Base-by-base conservation (phyloP, 495 filamentous ascomycete genomes). In the Lasiosphaeriaceae sp. region DNA sequence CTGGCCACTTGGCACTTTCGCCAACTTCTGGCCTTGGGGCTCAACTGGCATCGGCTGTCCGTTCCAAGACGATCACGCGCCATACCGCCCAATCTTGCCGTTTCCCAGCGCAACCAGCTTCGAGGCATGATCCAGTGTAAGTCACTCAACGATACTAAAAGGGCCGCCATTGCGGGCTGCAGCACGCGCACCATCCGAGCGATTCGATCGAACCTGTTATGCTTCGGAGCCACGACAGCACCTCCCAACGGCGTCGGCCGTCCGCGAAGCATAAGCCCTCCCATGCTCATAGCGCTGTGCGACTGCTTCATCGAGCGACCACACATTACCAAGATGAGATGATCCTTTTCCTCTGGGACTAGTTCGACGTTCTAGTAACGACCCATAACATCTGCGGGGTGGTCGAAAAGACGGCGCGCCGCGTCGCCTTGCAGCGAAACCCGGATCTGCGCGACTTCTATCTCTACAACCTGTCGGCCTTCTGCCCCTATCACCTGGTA, bases 401-500 rank as follows among this genome's bases (percentile, higher is more conserved):
- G 48, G 48, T 50, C 48, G 12, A 50, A 16, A 50, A 50, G 24
- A 37, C 26, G 11, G 26, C 23, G 1, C 24, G 48, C 29, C 48
- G 48, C 24, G 17, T 50, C 14, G 24, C 48, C 5, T 14, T 34
- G 17, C 21, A 50, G 20, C 48, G 48, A 35, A 47, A 46, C 39
- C 21, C 52, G 16, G 52, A 54, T 11, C 41, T 54, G 19, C 43
- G 22, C 31, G 39, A 54, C 23, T 17, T 47, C 7, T 47, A 54
- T 39, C 52, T 54, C 39, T 37, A 54, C 23, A 45, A 47, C 11
- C 43, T 54, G 4, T 46, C 52, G 22, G 52, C 31, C 2, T 54
- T 54, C 20, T 39, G 21, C 20, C 46, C 34, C 12, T 54, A 54
- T n/a, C 21, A 54, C 3, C 23, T 45, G 7, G 52, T 54, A 1